phyloP scores from a whole-genome alignment of 768 basidiomycete species.

The Pleurotus ostreatus region DNA sequence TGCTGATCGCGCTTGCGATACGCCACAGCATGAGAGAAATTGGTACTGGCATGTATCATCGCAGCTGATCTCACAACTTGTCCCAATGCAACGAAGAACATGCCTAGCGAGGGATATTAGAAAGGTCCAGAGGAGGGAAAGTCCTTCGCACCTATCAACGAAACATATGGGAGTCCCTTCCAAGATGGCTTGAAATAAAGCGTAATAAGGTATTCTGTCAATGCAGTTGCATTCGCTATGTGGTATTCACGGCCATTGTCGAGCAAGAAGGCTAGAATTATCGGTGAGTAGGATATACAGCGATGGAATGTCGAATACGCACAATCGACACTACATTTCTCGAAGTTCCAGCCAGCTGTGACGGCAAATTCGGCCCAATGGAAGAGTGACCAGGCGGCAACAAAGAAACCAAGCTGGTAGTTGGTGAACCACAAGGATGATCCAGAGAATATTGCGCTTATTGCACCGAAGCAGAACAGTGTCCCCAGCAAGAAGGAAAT shows the following conservation, averaged over 20 bases:
- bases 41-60: conserved; percentile 95
- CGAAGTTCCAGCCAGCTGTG: conserved; percentile 92
- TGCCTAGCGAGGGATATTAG: conserved; percentile 39
- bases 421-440: conserved; percentile 56
- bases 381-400: conserved; percentile 81
- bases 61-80: conserved; percentile 82
- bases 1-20: conserved; percentile 71
- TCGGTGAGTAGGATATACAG: not conserved
- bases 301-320: conserved; percentile 29
- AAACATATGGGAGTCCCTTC: conserved; percentile 58
- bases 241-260: conserved; percentile 89
- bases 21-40: conserved; percentile 90
- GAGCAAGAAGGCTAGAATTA: conserved; percentile 75
- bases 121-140: not conserved
- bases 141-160: conserved; percentile 47
- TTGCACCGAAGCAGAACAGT: conserved; percentile 54
- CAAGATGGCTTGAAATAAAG: conserved; percentile 61
- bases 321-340: conserved; percentile 93
- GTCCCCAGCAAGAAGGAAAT: conserved; percentile 87
- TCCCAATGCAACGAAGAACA: conserved; percentile 59
- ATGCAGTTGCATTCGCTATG: conserved; percentile 71
- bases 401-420: conserved; percentile 78
- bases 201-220: conserved; percentile 76
- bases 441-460: conserved; percentile 40
- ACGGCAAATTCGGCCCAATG: conserved; percentile 95